phyloP scores from a whole-genome alignment of 495 filamentous ascomycete species.

The Elasticomyces elasticus region DNA sequence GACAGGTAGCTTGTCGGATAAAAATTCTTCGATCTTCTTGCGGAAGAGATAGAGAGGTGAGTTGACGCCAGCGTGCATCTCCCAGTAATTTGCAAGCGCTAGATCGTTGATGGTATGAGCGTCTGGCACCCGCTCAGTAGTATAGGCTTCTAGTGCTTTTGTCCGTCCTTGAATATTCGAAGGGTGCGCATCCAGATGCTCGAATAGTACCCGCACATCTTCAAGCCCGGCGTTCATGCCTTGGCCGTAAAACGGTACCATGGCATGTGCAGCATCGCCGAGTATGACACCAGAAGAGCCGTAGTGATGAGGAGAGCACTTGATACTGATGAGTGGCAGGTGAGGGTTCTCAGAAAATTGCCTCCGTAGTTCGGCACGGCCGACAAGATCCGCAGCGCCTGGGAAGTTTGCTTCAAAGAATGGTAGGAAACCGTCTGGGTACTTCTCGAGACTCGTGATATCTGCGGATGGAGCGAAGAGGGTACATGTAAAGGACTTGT shows the following conservation, averaged over 20 bases:
- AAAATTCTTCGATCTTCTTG: conserved; percentile 76
- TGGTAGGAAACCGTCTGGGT: conserved; percentile 44
- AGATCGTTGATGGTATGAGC: conserved; percentile 87
- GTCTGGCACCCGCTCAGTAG: conserved; percentile 58
- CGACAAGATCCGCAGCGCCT: conserved; percentile 68
- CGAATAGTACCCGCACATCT: conserved; percentile 47
- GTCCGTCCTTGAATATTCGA: conserved; percentile 39
- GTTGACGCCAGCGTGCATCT: conserved; percentile 80
- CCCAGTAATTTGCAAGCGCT: conserved; percentile 79
- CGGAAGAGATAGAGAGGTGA: conserved; percentile 63
- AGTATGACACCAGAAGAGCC: conserved; percentile 68
- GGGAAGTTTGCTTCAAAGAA: conserved; percentile 81
- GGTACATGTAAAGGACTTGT: conserved; percentile 91
- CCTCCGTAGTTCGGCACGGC: conserved; percentile 50
- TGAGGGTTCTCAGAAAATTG: conserved; percentile 76
- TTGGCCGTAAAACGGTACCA: conserved; percentile 60
- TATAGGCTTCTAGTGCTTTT: conserved; percentile 64
- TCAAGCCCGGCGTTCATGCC: conserved; percentile 38
- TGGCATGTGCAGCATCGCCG: conserved; percentile 92
- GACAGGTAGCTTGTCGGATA: conserved; percentile 62
- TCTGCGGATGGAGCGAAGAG: conserved; percentile 64
- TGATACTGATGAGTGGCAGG: conserved; percentile 83
- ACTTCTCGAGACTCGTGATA: conserved; percentile 49
- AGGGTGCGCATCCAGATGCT: conserved; percentile 45
- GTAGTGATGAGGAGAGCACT: conserved; percentile 81